Base-by-base conservation (phyloP, 805 yeast species). In the Hanseniaspora vineae region DNA sequence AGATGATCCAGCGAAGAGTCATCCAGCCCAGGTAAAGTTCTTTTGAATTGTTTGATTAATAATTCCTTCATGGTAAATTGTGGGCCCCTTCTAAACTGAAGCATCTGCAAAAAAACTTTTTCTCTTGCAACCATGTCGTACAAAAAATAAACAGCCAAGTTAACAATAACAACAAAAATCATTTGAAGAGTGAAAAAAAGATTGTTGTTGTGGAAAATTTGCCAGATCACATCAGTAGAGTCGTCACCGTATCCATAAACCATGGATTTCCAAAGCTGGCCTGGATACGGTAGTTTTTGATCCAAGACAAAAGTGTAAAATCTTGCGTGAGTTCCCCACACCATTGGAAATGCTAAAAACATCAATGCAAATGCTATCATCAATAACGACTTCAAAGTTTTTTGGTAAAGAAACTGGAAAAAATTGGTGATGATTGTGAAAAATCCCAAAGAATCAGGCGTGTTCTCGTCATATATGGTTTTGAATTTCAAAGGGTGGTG, bases 81-180 rank as follows among this genome's bases (percentile, higher is more conserved):
- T 9, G 66, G 71, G 2, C 92, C 92, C 43, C 84, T 75, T 50
- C 72, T 75, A 52, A 70, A 76, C 46, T 71, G 59, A 15, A 83
- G 66, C 58, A 81, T 69, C 56, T 76, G 78, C 31, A 67, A 61
- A 59, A 80, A 81, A 0, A 86, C 87, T 44, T 79, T 78, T 59
- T 84, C 94, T 47, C 78, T 67, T 1, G 77, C 75, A 14, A 83
- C 81, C 77, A 83, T 78, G 54, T 82, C 88, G 58, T 81, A 83
- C 51, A 75, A 78, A 19, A 79, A 66, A 56, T 76, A 75, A 6
- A 78, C 49, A 5, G 77, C 72, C 15, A 75, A 51, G 49, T 68
- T 71, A 23, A 72, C 60, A 2, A 71, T 48, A 1, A 73, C 60
- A 18, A 71, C 64, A 29, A 69, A 57, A 1, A 70, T 11, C 3